Percentiles rank a stretch among this genome's conserved stretches.
Conservation (phyloP, 192 early-diverging fungal genomes). For the Coemansia sp. region DNA sequence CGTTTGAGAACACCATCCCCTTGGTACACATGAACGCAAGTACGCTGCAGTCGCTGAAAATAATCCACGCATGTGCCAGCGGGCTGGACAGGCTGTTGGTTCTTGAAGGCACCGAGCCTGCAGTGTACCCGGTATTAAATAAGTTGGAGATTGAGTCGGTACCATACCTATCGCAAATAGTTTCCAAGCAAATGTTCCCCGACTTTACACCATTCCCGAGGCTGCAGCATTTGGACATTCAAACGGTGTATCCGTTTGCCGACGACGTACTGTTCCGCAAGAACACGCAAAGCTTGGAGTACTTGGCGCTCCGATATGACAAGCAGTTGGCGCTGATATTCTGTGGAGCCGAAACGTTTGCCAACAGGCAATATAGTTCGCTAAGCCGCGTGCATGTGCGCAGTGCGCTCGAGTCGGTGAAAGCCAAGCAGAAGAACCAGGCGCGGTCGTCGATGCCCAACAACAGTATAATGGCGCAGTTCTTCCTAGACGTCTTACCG, state of each 20-base stretch:
- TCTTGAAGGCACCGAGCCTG: background rate
- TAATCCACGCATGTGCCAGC: background rate
- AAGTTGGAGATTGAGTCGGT: background rate
- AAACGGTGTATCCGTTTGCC: conserved; percentile 16
- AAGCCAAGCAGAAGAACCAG: background rate
- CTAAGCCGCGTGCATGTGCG: conserved; percentile 1
- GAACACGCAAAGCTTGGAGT: conserved; percentile 2
- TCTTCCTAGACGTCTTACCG: background rate
- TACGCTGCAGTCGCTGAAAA: background rate
- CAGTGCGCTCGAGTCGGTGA: background rate
- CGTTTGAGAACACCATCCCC: background rate
- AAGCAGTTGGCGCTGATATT: conserved; percentile 9
- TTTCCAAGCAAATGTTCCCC: conserved; percentile 1
- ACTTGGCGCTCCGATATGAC: conserved; percentile 6
- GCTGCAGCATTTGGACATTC: background rate
- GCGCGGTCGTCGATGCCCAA: background rate
- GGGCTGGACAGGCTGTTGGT: conserved; percentile 1
- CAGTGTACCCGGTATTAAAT: background rate
- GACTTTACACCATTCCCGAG: conserved; percentile 7
- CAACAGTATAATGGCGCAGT: conserved; percentile 1
- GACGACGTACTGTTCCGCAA: conserved; percentile 14
- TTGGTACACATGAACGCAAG: background rate
- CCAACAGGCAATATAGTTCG: background rate
- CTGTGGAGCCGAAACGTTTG: conserved; percentile 4
- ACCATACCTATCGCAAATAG: background rate